Base-by-base conservation (phyloP, 2,329 filamentous ascomycete genomes). In the Hypoxylon sp. region DNA sequence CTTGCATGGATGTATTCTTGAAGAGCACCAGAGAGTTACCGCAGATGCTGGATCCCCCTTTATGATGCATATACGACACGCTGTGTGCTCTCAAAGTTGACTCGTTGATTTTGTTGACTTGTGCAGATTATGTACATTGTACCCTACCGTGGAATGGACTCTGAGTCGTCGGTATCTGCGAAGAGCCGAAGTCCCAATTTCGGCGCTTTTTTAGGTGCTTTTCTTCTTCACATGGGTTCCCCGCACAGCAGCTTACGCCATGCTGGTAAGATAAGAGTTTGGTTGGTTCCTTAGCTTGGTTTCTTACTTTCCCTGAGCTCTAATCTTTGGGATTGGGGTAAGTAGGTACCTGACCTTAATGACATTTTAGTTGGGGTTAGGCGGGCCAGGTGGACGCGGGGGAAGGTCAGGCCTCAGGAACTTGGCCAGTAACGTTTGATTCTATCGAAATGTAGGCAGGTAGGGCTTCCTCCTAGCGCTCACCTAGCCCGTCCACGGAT, bases 51-150 rank as follows among this genome's bases (percentile, higher is more conserved):
- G 44, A 51, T 69, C 46, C 52, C 63, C 28, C 50, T 49, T 32
- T 57, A 18, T 56, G 40, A 22, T 70, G 73, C 72, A 74, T 74
- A 74, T 70, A 74, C 73, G 72, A 74, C 58, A 63, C 45, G 67
- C 61, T 22, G 72, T 73, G 70, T 59, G 45, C 48, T 64, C 33
- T 45, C 12, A 18, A 18, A 20, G 28, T 51, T 38, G 20, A 53
- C 30, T 48, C 26, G n/a, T 30, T 42, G 22, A 42, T 30, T 24
- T 54, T 16, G 18, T 61, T 49, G 24, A 46, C 40, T 24, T 52
- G 20, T 55, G 45, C 26, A 30, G 42, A 48, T 48, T 50, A 55
- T n/a, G 28, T 44, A 36, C 14, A 38, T 36, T 46, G 20, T 55
- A 45, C 44, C 30, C 42, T 22, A 11, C 20, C 9, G 11, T 46